Percentiles rank a stretch among this genome's conserved stretches.
phyloP scores from a whole-genome alignment of 225 moss, liverwort and hornwort species.

The Physcomitrellopsis africana region DNA sequence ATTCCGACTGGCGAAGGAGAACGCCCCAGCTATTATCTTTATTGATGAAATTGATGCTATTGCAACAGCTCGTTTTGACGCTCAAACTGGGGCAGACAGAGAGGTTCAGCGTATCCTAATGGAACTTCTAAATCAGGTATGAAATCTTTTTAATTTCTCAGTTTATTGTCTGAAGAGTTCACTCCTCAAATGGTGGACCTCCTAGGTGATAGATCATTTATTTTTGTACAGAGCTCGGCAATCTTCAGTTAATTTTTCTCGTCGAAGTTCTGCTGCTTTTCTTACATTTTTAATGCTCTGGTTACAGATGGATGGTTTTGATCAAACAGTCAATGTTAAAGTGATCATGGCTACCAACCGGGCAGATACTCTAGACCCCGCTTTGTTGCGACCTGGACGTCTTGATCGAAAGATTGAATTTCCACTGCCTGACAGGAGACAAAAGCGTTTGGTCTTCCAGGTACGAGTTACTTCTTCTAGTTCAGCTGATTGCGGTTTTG shows the following conservation, averaged over 20 bases:
- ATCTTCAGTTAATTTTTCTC: not conserved
- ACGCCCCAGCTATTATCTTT: conserved; percentile 96
- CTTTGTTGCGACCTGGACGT: conserved; percentile 92
- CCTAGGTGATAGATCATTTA: too few relatives aligned
- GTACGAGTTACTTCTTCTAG: conserved; percentile 36
- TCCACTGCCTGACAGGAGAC: conserved; percentile 91
- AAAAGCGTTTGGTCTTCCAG: conserved; percentile 95
- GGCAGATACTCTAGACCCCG: conserved; percentile 94
- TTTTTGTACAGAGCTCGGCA: not conserved
- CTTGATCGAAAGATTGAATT: conserved; percentile 98
- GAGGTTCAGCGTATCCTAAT: conserved; percentile 98
- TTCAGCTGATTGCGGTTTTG: not conserved
- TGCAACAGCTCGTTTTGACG: conserved; percentile 97
- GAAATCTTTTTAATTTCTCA: not conserved
- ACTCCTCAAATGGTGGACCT: not conserved
- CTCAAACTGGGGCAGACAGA: conserved; percentile 95
- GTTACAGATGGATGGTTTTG: conserved; percentile 96
- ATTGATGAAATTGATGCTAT: conserved; percentile 99
- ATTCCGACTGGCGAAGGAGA: conserved; percentile 93
- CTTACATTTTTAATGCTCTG: conserved; percentile 13
- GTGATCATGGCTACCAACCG: conserved; percentile 99
- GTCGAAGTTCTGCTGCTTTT: conserved; percentile 5
- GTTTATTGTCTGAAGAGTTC: not conserved
- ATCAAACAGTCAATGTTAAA: conserved; percentile 97
- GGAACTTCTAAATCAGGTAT: conserved; percentile 97